Conservation (phyloP, 2,329 filamentous ascomycete species). For the Colletotrichum liaoningense region DNA sequence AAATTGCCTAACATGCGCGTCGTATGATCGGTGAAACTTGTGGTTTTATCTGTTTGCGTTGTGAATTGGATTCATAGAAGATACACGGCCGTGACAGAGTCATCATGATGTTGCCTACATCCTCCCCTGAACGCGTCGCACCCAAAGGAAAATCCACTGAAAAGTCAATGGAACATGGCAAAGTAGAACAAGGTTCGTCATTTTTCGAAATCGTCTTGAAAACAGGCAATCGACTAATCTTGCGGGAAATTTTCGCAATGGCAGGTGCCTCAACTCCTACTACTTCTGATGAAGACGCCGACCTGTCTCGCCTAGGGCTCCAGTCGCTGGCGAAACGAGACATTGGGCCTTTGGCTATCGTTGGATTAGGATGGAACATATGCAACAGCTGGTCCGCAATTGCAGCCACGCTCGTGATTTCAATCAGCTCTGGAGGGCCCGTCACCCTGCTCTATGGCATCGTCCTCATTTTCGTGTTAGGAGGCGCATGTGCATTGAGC, state of each 20-base stretch:
- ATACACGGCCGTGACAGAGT: neutral
- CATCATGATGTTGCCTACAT: neutral
- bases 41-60: too few species aligned
- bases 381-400: slow-evolving; percentile 43
- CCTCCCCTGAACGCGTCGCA: neutral
- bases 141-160: neutral
- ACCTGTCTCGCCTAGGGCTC: slow-evolving; percentile 15
- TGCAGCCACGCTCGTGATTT: slow-evolving; percentile 37
- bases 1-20: neutral
- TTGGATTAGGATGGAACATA: slow-evolving; percentile 30
- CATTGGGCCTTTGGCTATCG: slow-evolving; percentile 10
- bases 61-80: too few species aligned
- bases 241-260: neutral
- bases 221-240: neutral
- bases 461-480: slow-evolving; percentile 41
- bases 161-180: neutral
- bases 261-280: neutral
- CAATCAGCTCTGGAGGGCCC: slow-evolving; percentile 27
- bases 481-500: slow-evolving; percentile 42
- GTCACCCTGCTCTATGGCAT: slow-evolving; percentile 44
- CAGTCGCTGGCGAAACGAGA: slow-evolving; percentile 16
- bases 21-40: too few species aligned
- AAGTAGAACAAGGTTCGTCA: neutral
- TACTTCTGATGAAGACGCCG: slow-evolving; percentile 12
- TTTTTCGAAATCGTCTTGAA: neutral